phyloP scores from a whole-genome alignment of 176 grass and related monocot genomes.

The barley (Hordeum vulgare) region MorexV3_pseudomolecules_assembly NC_058524.1:593619396-593619895 shows the following conservation, averaged over 20 bases:
- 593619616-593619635: not conserved
- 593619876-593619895: no score
- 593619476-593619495: not conserved
- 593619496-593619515: not conserved
- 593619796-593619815: no score
- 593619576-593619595: not conserved
- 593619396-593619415: not conserved
- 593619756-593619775: no score
- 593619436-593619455: not conserved
- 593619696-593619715: no score
- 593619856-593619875: no score
- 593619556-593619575: not conserved
- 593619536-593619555: not conserved
- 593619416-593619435: not conserved
- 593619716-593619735: not conserved
- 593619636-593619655: not conserved
- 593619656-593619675: not conserved
- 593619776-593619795: no score
- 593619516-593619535: not conserved
- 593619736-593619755: not conserved
- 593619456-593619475: not conserved
- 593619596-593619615: not conserved
- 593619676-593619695: no score
- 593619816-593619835: no score
- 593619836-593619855: no score